Conservation (phyloP, 176 grass and related monocot genomes). For the Tuctoria greenei region DNA sequence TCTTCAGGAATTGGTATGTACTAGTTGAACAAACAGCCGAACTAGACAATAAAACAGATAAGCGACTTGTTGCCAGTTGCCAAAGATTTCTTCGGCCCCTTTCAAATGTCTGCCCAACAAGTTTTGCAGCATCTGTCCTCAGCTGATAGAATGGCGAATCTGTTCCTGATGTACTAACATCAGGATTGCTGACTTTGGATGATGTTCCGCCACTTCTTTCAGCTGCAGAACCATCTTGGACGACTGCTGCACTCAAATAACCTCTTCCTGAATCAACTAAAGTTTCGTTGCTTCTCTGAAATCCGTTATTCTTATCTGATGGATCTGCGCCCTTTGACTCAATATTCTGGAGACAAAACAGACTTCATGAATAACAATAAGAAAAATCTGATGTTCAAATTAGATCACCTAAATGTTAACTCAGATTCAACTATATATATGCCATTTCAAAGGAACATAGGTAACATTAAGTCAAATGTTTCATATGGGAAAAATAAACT, state of each 20-base stretch:
- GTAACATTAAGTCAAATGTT: neutral
- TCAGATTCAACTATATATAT: neutral
- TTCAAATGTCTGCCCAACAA: slow-evolving; percentile 78
- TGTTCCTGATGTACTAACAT: slow-evolving; percentile 45
- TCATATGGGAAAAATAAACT: neutral
- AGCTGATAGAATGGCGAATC: slow-evolving; percentile 89
- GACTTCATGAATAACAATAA: slow-evolving; percentile 19
- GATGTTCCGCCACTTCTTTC: slow-evolving; percentile 34
- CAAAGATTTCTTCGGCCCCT: slow-evolving; percentile 96
- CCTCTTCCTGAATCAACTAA: slow-evolving; percentile 48
- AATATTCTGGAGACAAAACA: slow-evolving; percentile 44
- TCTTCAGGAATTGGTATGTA: slow-evolving; percentile 95
- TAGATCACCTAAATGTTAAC: slow-evolving; percentile 21
- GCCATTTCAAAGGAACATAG: neutral
- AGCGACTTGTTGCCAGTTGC: slow-evolving; percentile 93
- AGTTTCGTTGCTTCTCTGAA: slow-evolving; percentile 41
- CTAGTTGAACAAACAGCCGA: slow-evolving; percentile 88
- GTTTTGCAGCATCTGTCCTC: slow-evolving; percentile 76
- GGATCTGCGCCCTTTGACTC: slow-evolving; percentile 31
- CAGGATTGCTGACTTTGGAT: slow-evolving; percentile 44
- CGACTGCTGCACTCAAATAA: slow-evolving; percentile 39
- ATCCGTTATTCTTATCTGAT: slow-evolving; percentile 41
- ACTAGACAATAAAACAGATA: slow-evolving; percentile 84
- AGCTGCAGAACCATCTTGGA: slow-evolving; percentile 41
- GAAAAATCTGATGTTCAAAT: slow-evolving; percentile 23